Evolutionary conservation across 2,329 filamentous ascomycete species (phyloP).

Genomic region (Blastomyces parvus): DNA sequence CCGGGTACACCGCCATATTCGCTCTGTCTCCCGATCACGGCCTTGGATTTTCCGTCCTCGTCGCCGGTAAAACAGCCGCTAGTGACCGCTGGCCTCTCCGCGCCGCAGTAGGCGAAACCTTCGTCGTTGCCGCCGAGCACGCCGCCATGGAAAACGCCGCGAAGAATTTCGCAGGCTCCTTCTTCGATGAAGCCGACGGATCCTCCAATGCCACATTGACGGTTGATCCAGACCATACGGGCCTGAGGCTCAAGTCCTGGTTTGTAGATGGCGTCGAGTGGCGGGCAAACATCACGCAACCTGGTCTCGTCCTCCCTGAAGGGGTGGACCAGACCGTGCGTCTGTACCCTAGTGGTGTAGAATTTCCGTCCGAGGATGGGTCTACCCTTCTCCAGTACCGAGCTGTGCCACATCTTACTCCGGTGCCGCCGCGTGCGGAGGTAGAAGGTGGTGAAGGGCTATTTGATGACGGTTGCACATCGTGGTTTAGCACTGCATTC

Average conservation of each 20-base stretch:
- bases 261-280: neutral
- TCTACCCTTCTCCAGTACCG: neutral
- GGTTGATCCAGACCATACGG: neutral
- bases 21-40: neutral
- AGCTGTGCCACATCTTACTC: neutral
- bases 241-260: neutral
- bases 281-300: neutral
- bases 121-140: neutral
- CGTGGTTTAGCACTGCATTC: conserved; percentile 1
- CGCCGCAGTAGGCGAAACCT: neutral
- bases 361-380: neutral
- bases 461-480: neutral
- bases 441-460: neutral
- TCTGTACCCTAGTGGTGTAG: neutral
- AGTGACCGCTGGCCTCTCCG: neutral
- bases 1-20: neutral
- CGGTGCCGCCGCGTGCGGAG: neutral
- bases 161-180: neutral
- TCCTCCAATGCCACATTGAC: neutral
- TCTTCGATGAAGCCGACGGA: neutral
- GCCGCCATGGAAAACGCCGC: neutral
- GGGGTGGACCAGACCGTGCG: neutral
- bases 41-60: neutral
- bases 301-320: neutral
- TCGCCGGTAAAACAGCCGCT: neutral